These are phyloP conservation scores for Geranomyces michiganensis DNA, from an alignment of 192 early-diverging fungal species.

Conservation along the genomic window DNA sequence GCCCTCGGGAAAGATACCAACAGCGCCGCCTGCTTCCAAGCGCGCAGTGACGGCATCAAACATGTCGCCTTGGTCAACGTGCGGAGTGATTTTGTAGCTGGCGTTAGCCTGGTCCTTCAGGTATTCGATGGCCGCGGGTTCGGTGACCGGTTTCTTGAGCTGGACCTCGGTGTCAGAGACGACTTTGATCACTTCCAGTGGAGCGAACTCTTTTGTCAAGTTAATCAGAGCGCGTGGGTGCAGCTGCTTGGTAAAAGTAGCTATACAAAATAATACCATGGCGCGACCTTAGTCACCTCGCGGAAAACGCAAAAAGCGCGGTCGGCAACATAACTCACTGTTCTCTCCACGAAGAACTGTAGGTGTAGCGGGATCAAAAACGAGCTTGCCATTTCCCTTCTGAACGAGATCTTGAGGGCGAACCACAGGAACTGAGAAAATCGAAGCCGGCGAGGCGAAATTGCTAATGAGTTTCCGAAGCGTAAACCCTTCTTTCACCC, in stretches of 20 bases:
- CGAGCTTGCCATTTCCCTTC: constrained; percentile 72
- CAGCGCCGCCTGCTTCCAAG: constrained; percentile 73
- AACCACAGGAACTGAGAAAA: constrained; percentile 78
- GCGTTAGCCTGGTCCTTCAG: constrained; percentile 52
- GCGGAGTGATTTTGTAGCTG: constrained; percentile 58
- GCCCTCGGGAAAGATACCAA: constrained; percentile 98
- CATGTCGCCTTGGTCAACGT: constrained; percentile 88
- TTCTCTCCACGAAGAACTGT: constrained; percentile 68
- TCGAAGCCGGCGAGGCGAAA: too few species aligned
- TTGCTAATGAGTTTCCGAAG: too few species aligned
- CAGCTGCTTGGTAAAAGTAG: constrained; percentile 67
- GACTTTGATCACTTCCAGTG: constrained; percentile 74
- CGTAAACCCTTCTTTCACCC: too few species aligned
- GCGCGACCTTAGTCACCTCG: too few species aligned
- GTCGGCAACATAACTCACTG: constrained; percentile 45
- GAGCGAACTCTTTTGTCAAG: constrained; percentile 63
- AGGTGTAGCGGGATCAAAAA: constrained; percentile 71
- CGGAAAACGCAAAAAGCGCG: too few species aligned
- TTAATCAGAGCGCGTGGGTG: constrained; percentile 64
- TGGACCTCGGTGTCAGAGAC: constrained; percentile 80
- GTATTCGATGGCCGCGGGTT: constrained; percentile 63
- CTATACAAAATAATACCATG: too few species aligned
- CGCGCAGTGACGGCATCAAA: constrained; percentile 82
- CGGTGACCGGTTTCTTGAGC: constrained; percentile 78
- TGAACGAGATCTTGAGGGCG: constrained; percentile 89